phyloP scores from a whole-genome alignment of 1,139 yeast genomes.

The Pichia sp. region DNA sequence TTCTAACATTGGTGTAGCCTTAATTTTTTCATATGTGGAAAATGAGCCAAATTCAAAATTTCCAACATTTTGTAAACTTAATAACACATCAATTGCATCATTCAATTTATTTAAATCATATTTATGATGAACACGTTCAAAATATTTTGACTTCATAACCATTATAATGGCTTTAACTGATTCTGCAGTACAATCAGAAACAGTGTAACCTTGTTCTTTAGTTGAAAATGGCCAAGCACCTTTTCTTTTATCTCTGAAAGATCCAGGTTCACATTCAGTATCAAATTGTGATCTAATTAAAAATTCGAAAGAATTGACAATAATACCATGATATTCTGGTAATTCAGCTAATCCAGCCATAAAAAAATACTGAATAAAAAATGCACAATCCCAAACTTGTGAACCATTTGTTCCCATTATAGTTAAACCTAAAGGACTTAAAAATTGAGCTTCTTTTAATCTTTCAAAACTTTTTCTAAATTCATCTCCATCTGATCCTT shows the following conservation, averaged over 20 bases:
- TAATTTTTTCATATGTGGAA: conserved; percentile 82
- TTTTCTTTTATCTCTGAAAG: conserved; percentile 72
- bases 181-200: conserved; percentile 96
- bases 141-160: conserved; percentile 66
- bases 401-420: conserved; percentile 97
- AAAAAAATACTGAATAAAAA: conserved; percentile 77
- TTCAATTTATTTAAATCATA: conserved; percentile 50
- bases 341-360: conserved; percentile 71
- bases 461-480: conserved; percentile 53
- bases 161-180: conserved; percentile 88
- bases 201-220: conserved; percentile 92
- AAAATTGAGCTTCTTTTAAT: conserved; percentile 71
- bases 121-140: conserved; percentile 42
- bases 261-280: conserved; percentile 68
- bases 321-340: conserved; percentile 58
- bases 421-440: conserved; percentile 86
- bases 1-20: conserved; percentile 75
- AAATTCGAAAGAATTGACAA: conserved; percentile 61
- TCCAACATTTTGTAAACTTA: conserved; percentile 70
- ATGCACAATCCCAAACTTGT: conserved; percentile 96
- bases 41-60: conserved; percentile 84
- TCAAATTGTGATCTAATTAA: conserved; percentile 80
- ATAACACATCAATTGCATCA: conserved; percentile 65
- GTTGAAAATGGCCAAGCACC: conserved; percentile 99
- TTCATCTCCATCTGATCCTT: conserved; percentile 61